Evolutionary conservation across 169 alveolate genomes (phyloP), one percentile per base, ranked within the genome.

Genomic region (Cystoisospora suis): DNA sequence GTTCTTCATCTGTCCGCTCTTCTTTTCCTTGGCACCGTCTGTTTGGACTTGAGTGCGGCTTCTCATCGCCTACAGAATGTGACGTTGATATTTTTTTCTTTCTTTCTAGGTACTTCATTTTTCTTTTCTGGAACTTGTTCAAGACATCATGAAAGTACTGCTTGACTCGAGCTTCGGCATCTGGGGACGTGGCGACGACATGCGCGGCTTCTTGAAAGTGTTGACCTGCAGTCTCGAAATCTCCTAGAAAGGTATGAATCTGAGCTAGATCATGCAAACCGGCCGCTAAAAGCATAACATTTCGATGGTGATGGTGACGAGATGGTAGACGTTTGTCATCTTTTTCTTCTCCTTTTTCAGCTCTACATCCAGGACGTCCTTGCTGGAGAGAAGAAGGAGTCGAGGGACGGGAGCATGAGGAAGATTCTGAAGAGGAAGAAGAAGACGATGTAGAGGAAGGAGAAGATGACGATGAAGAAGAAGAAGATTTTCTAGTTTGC

Each of bases 251-350:
- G 45, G 59, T 72, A 38, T 72, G 83, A 6, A 72, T 72, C 56
- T 72, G 83, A 7, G 83, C 83, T 29, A 72, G 56, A 34, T 72
- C 83, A 56, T 72, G 83, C 4, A 72, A 34, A 32, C 83, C 83
- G 20, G 83, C 83, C 15, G 83, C 47, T 7, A 72, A 56, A 7
- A 72, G 83, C 83, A 72, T 72, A 29, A 36, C 34, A 7, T 38
- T 47, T 29, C 83, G 83, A 38, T 72, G 83, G n/a, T 15, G 47
- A 3, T n/a, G 45, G n/a, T 38, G n/a, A n/a, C n/a, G n/a, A n/a
- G n/a, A n/a, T n/a, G n/a, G n/a, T n/a, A n/a, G n/a, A n/a, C n/a
- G n/a, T n/a, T n/a, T n/a, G n/a, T n/a, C n/a, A 47, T n/a, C 27
- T 23, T 15, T n/a, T 72, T n/a, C 3, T 32, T 70, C 47, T 20